A percentile compares a stretch with the other conserved stretches of the same genome.
Evolutionary conservation across 495 filamentous ascomycete genomes (phyloP).

Genomic region (Xylaria intraflava): DNA sequence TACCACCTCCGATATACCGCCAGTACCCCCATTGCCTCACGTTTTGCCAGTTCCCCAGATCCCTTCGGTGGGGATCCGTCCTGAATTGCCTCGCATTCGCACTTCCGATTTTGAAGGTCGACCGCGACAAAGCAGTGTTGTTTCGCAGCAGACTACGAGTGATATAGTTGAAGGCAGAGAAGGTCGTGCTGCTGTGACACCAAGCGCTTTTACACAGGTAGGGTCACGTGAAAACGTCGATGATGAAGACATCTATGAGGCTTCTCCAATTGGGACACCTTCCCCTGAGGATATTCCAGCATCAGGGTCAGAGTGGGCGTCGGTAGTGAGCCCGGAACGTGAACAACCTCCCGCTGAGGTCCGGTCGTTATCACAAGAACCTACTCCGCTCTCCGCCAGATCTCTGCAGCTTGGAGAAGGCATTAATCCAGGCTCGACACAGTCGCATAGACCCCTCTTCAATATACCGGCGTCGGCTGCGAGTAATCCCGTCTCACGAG

Average conservation of each 20-base stretch:
- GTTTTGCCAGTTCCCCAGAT: slow-evolving; percentile 23
- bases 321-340: slow-evolving; percentile 10
- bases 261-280: slow-evolving; percentile 48
- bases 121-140: background rate
- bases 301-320: background rate
- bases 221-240: slow-evolving; percentile 10
- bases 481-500: slow-evolving; percentile 12
- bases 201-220: slow-evolving; percentile 7
- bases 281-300: background rate
- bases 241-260: slow-evolving; percentile 47
- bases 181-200: background rate
- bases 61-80: slow-evolving; percentile 18
- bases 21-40: slow-evolving; percentile 19
- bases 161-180: background rate
- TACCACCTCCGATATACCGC: slow-evolving; percentile 20
- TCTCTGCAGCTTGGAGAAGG: slow-evolving; percentile 8
- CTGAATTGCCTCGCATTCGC: slow-evolving; percentile 24
- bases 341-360: slow-evolving; percentile 13
- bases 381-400: slow-evolving; percentile 17
- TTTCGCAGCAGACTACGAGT: background rate
- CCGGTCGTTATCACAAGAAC: slow-evolving; percentile 13
- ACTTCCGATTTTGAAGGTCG: slow-evolving; percentile 9
- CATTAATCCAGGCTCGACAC: slow-evolving; percentile 13
- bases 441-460: slow-evolving; percentile 18
- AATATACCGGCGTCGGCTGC: slow-evolving; percentile 17